A percentile compares a stretch with the other conserved stretches of the same genome.
These are phyloP conservation scores for Aspergillus vadensis DNA, from an alignment of 2,329 filamentous ascomycete species.

Conservation along the genomic window DNA sequence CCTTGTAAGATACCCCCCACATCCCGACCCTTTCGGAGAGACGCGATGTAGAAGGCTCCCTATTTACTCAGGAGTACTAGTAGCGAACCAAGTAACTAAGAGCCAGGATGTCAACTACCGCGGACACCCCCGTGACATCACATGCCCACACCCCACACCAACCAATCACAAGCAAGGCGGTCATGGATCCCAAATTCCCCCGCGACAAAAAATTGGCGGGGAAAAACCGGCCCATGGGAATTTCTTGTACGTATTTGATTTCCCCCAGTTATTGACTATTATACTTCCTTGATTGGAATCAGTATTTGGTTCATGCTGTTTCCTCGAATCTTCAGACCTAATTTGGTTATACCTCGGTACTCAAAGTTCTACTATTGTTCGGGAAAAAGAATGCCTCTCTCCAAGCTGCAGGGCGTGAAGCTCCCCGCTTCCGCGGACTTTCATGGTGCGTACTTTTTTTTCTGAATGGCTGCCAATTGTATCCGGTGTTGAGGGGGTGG, in stretches of 20 bases:
- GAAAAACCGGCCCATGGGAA: constrained; percentile 17
- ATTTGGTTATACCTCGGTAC: not conserved
- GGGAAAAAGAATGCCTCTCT: constrained; percentile 33
- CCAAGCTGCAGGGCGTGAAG: constrained; percentile 44
- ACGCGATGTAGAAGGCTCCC: no score
- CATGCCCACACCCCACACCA: not conserved
- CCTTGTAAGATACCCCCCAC: not conserved
- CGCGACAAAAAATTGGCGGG: constrained; percentile 31
- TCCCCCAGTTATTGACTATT: constrained; percentile 5
- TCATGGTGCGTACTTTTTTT: constrained; percentile 47
- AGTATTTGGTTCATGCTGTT: constrained; percentile 3
- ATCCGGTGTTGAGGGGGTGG: constrained; percentile 13
- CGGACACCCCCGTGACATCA: constrained; percentile 16
- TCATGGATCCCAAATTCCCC: constrained; percentile 13
- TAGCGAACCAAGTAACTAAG: not conserved
- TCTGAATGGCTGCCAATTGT: not conserved
- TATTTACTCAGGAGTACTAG: no score
- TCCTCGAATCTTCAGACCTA: not conserved
- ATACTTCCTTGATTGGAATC: not conserved
- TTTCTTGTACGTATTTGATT: not conserved
- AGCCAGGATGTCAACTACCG: not conserved
- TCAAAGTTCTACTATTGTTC: constrained; percentile 2
- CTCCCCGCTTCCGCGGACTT: constrained; percentile 68
- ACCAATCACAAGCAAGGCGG: constrained; percentile 20
- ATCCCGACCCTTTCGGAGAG: not conserved